These are phyloP conservation scores for Apiosordaria backusii DNA, from an alignment of 495 filamentous ascomycete genomes.

Conservation along the genomic window DNA sequence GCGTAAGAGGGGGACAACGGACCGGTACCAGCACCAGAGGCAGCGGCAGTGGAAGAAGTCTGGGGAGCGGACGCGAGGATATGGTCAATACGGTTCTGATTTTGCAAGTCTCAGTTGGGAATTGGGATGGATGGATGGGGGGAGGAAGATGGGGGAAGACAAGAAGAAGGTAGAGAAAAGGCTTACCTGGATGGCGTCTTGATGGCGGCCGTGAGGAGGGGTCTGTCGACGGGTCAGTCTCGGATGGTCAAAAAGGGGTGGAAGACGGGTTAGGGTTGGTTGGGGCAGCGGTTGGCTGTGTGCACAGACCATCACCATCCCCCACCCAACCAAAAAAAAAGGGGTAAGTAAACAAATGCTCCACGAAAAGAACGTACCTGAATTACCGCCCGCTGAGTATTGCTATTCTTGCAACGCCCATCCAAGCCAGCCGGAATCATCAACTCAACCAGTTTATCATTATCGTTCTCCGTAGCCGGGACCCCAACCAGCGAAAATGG, in stretches of 20 bases:
- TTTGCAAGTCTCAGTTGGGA: background rate
- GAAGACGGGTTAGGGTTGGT: background rate
- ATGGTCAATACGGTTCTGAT: constrained; percentile 3
- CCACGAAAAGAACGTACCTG: constrained; percentile 16
- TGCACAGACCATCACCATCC: background rate
- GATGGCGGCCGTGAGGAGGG: background rate
- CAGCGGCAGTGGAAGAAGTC: background rate
- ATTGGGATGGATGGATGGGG: background rate
- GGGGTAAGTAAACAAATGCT: constrained; percentile 4
- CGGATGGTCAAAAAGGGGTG: background rate
- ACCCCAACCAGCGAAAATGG: constrained; percentile 39
- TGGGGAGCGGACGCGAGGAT: background rate
- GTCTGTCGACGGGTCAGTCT: background rate
- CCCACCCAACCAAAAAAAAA: constrained; percentile 2
- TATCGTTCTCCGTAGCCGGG: constrained; percentile 29
- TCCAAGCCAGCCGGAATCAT: constrained; percentile 36
- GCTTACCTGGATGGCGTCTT: background rate
- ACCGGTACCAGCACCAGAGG: background rate
- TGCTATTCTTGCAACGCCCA: constrained; percentile 36
- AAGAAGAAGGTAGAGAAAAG: background rate
- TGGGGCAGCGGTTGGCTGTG: background rate
- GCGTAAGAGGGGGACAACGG: constrained; percentile 17
- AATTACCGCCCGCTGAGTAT: constrained; percentile 24
- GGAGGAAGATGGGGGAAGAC: background rate
- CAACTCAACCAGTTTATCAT: constrained; percentile 40